These are phyloP conservation scores for Russula ochroleuca DNA, from an alignment of 768 basidiomycete species.

Conservation along the genomic window DNA sequence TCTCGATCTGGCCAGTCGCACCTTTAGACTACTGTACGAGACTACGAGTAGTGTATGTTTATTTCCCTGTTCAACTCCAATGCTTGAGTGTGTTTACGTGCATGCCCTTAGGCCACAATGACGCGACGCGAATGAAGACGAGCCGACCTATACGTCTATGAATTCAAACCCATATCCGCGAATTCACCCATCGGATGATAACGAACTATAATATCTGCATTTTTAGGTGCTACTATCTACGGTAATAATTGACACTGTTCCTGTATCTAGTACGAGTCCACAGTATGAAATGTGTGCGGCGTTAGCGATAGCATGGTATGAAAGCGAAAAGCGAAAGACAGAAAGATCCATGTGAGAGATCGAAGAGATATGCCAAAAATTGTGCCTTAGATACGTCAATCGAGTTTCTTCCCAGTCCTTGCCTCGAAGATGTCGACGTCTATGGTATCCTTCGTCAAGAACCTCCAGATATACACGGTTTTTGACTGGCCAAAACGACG, in stretches of 20 bases:
- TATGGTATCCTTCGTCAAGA: slow-evolving; percentile 82
- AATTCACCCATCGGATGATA: neutral
- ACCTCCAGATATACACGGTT: slow-evolving; percentile 76
- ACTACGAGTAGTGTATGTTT: slow-evolving; percentile 10
- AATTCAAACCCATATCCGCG: neutral
- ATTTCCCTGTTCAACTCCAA: neutral
- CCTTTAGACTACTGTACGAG: slow-evolving; percentile 7
- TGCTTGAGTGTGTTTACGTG: slow-evolving; percentile 2
- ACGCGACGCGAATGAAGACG: neutral
- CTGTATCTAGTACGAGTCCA: slow-evolving; percentile 9
- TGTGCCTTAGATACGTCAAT: neutral
- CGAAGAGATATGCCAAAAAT: neutral
- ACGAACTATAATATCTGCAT: neutral
- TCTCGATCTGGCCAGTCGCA: neutral
- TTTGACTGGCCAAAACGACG: slow-evolving; percentile 81
- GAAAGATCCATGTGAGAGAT: neutral
- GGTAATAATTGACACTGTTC: neutral
- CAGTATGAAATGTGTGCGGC: neutral
- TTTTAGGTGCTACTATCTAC: neutral
- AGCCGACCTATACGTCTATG: neutral
- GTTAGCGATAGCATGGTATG: neutral
- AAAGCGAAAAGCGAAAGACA: slow-evolving; percentile 1
- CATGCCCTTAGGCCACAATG: neutral
- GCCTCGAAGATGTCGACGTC: slow-evolving; percentile 79
- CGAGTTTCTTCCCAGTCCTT: slow-evolving; percentile 33